phyloP scores from a whole-genome alignment of 139 green algal genomes.

The Chlamydomonas incerta region DNA sequence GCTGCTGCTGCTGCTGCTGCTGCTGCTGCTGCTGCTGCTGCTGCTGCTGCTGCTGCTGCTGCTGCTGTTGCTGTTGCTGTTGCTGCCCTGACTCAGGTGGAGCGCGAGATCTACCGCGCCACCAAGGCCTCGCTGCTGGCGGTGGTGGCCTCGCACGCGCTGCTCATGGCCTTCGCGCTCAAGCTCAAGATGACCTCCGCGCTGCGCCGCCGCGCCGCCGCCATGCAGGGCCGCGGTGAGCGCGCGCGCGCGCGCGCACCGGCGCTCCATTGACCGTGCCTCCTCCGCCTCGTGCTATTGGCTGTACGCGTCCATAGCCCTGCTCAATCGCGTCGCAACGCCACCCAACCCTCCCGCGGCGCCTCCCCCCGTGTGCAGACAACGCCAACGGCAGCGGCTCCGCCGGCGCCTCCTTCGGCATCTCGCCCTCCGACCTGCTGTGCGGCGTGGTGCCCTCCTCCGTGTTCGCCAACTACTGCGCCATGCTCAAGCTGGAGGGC shows the following conservation, averaged over 20 bases:
- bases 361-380: background rate
- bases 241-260: no score
- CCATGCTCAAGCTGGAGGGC: conserved; percentile 60
- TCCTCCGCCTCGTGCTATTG: no score
- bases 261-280: no score
- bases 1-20: no score
- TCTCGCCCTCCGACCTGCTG: conserved; percentile 57
- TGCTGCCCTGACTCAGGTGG: conserved; percentile 45
- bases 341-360: no score
- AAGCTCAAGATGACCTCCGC: conserved; percentile 87
- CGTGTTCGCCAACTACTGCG: conserved; percentile 39
- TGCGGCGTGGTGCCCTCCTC: conserved; percentile 57
- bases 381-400: background rate
- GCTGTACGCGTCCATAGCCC: no score
- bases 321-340: no score
- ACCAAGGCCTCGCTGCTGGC: conserved; percentile 78
- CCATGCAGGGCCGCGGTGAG: background rate
- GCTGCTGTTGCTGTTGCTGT: no score
- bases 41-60: no score
- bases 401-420: background rate
- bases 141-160: conserved; percentile 81
- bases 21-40: no score
- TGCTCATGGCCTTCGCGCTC: conserved; percentile 91
- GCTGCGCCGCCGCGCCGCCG: conserved; percentile 46
- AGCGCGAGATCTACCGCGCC: conserved; percentile 66